Percentiles rank a stretch among this genome's conserved stretches.
These are phyloP conservation scores for Phaeolepiota aurea DNA, from an alignment of 768 basidiomycete genomes.

Conservation along the genomic window DNA sequence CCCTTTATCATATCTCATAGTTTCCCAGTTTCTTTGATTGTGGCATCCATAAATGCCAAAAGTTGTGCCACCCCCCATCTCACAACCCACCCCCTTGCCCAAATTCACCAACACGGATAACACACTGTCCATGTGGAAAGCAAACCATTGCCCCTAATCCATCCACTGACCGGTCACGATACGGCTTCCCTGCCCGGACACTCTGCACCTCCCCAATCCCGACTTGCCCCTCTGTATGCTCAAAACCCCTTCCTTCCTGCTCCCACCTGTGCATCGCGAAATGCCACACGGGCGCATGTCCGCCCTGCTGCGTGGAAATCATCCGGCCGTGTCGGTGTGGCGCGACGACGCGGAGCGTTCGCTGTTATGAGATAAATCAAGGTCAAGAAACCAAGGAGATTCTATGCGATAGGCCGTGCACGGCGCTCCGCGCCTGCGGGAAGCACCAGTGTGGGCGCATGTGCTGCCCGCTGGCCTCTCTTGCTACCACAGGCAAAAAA, in stretches of 20 bases:
- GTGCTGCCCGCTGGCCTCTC: conserved; percentile 83
- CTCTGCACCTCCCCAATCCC: conserved; percentile 74
- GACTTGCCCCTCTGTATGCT: conserved; percentile 65
- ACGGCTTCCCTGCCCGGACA: conserved; percentile 31
- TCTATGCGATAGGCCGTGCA: conserved; percentile 75
- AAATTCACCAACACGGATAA: conserved; percentile 55
- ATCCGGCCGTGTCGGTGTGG: conserved; percentile 86
- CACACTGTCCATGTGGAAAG: conserved; percentile 80
- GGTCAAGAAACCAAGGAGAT: conserved; percentile 43
- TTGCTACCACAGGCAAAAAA: conserved; percentile 42
- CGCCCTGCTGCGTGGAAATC: conserved; percentile 65
- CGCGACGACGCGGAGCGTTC: conserved; percentile 42
- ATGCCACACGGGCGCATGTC: conserved; percentile 79
- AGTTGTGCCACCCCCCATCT: conserved; percentile 73
- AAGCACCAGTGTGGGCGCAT: conserved; percentile 76
- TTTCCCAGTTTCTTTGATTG: conserved; percentile 62
- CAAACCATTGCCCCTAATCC: conserved; percentile 35
- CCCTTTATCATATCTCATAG: conserved; percentile 1
- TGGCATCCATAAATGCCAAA: conserved; percentile 63
- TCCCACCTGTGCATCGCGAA: conserved; percentile 59
- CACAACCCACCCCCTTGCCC: conserved; percentile 56
- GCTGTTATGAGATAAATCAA: conserved; percentile 42
- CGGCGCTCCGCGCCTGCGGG: conserved; percentile 73
- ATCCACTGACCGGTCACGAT: conserved; percentile 14
- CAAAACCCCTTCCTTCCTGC: conserved; percentile 55